Evolutionary conservation across 805 yeast species (phyloP).

Genomic region (Ogataea corticis): DNA sequence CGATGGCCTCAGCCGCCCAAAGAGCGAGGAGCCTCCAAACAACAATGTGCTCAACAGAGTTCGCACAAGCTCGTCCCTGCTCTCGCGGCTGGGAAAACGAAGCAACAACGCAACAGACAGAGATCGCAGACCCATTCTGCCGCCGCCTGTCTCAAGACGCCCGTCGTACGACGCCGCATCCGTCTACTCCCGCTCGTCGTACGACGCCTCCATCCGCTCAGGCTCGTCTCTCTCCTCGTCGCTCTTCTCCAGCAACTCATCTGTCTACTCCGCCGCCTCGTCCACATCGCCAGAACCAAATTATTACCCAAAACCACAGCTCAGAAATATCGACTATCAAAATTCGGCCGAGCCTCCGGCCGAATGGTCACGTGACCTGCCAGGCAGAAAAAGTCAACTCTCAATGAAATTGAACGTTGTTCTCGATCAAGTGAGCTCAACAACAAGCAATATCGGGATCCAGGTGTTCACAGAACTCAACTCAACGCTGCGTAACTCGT

Average conservation of each 20-base stretch:
- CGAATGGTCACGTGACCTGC: background rate
- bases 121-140: constrained; percentile 1
- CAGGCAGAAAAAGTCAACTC: background rate
- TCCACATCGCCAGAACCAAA: background rate
- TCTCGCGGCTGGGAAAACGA: constrained; percentile 10
- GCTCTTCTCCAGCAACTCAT: constrained; percentile 11
- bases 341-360: background rate
- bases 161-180: constrained; percentile 12
- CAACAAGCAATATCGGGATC: constrained; percentile 24
- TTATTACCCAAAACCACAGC: background rate
- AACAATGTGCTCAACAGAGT: constrained; percentile 12
- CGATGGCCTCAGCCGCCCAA: constrained; percentile 15
- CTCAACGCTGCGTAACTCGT: constrained; percentile 14
- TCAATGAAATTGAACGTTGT: constrained; percentile 17
- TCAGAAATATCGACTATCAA: constrained; percentile 10
- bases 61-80: constrained; percentile 12
- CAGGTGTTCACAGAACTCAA: constrained; percentile 29
- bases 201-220: constrained; percentile 11
- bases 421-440: constrained; percentile 20
- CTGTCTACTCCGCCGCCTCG: constrained; percentile 10
- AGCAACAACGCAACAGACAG: background rate
- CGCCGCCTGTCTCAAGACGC: constrained; percentile 7
- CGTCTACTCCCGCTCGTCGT: constrained; percentile 7
- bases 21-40: constrained; percentile 8
- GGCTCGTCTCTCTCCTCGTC: constrained; percentile 8